A percentile compares a stretch with the other conserved stretches of the same genome.
Conservation (phyloP, 768 basidiomycete genomes). For the Lactifluus echinatus region DNA sequence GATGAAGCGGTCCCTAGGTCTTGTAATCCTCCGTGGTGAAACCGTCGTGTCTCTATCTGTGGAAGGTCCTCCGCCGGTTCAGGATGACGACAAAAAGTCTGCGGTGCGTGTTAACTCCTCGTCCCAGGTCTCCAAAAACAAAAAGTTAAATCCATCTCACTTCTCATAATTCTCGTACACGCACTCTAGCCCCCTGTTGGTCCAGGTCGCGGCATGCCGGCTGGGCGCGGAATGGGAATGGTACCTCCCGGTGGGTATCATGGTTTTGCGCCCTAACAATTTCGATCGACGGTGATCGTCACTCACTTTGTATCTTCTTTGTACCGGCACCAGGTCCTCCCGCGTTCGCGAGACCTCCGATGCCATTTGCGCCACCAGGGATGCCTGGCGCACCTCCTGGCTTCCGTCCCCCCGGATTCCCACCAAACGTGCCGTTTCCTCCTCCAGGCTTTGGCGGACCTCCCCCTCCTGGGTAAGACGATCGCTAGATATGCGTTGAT, state of each 20-base stretch:
- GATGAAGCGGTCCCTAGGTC: slow-evolving; percentile 92
- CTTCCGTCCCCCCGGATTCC: slow-evolving; percentile 78
- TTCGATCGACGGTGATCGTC: slow-evolving; percentile 18
- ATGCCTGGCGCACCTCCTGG: slow-evolving; percentile 85
- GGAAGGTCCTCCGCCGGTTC: slow-evolving; percentile 89
- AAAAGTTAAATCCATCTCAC: not conserved
- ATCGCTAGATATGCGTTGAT: not conserved
- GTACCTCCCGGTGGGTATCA: slow-evolving; percentile 66
- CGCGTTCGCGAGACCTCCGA: slow-evolving; percentile 57
- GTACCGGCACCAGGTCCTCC: slow-evolving; percentile 45
- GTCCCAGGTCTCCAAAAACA: not conserved
- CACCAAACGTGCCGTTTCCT: slow-evolving; percentile 70
- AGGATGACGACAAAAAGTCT: slow-evolving; percentile 84
- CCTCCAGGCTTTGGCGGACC: slow-evolving; percentile 76
- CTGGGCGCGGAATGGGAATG: slow-evolving; percentile 96
- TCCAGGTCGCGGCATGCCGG: slow-evolving; percentile 92
- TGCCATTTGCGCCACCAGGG: slow-evolving; percentile 57
- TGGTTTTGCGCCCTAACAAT: slow-evolving; percentile 5
- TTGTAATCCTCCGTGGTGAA: slow-evolving; percentile 94
- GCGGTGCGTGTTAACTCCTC: slow-evolving; percentile 39
- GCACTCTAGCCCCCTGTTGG: slow-evolving; percentile 64
- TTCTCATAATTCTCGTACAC: slow-evolving; percentile 22
- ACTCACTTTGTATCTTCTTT: not conserved
- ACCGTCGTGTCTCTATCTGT: slow-evolving; percentile 92
- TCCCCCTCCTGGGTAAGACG: slow-evolving; percentile 67